Base-by-base conservation (phyloP, 768 basidiomycete species). In the Agrocybe pediades region DNA sequence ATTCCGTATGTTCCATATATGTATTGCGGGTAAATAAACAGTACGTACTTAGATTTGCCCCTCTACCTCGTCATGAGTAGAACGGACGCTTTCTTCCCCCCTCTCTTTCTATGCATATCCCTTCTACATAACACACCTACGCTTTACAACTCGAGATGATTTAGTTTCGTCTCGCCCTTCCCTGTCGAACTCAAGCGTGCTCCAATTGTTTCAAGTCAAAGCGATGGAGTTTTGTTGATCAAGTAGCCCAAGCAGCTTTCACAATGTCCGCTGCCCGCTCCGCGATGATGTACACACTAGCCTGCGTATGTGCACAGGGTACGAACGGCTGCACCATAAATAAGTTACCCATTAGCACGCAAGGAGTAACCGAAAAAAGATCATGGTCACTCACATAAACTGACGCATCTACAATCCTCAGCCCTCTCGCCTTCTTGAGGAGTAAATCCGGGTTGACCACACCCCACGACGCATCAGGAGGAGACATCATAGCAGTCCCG, bases 211-310 rank as follows among this genome's bases (percentile, higher is more conserved):
- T n/a, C n/a, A n/a, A n/a, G n/a, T n/a, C n/a, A n/a, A n/a, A n/a
- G n/a, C n/a, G n/a, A n/a, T n/a, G n/a, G n/a, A n/a, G n/a, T n/a
- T n/a, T n/a, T n/a, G n/a, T n/a, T n/a, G n/a, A n/a, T n/a, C n/a
- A n/a, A n/a, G n/a, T n/a, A n/a, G n/a, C 23, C 47, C 47, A 48
- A 11, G 57, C 53, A 21, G 45, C 24, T 27, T 53, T 54, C 63
- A 55, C 52, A 25, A 59, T 41, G 21, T 58, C 56, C 19, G 60
- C 56, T 5, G 60, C 49, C 33, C 54, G 39, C 26, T 61, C 60
- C 15, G 60, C 56, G 21, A 61, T 49, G 8, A 54, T 51, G 26
- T 61, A 58, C 29, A 60, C 56, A 21, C 52, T 53, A 4, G 59
- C 59, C 42, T 57, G 55, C n/a, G 59, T 53, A 33, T 60, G 59